Base-by-base conservation (phyloP, 106 monocot genomes). In the Posidonia australis region DNA sequence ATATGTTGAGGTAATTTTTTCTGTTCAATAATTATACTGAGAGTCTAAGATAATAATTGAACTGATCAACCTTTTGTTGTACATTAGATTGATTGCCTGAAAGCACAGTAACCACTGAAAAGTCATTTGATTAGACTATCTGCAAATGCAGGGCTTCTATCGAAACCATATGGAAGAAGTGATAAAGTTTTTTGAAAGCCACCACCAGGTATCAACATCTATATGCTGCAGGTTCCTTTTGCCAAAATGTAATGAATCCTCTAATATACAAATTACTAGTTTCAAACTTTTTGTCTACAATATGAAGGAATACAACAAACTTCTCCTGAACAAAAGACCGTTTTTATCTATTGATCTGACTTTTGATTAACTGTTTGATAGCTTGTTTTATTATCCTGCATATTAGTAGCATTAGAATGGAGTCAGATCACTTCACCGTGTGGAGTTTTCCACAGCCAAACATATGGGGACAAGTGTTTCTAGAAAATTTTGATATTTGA, bases 121-220 rank as follows among this genome's bases (percentile, higher is more conserved):
- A 54, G 9, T 23, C 5, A 23, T 65, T 29, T 25, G 24, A 17
- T 49, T 47, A 64, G 30, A 51, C 21, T 55, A 63, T 62, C 22
- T 62, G 51, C 66, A 5, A 58, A 26, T 84, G 61, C 75, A 96
- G 90, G 90, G 90, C 42, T 90, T 96, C 66, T 90, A 96, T 46
- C 79, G 94, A 52, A 96, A 96, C 55, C 94, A 96, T 61, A 96
- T 96, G 94, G 94, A 90, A 78, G 94, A 96, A 90, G 94, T 96
- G 12, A 96, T 96, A 60, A 86, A 80, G 27, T 90, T 90, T 71
- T 96, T 90, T 84, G 89, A 96, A 78, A 90, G 76, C 52, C 89
- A 87, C 55, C 94, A 96, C 60, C 86, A 90, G 90, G 94, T 96
- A 76, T 71, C 30, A 18, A n/a, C 19, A 30, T 3, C 31, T 60